Conservation (phyloP, 306 rosid species). For the Prunus campanulata region DNA sequence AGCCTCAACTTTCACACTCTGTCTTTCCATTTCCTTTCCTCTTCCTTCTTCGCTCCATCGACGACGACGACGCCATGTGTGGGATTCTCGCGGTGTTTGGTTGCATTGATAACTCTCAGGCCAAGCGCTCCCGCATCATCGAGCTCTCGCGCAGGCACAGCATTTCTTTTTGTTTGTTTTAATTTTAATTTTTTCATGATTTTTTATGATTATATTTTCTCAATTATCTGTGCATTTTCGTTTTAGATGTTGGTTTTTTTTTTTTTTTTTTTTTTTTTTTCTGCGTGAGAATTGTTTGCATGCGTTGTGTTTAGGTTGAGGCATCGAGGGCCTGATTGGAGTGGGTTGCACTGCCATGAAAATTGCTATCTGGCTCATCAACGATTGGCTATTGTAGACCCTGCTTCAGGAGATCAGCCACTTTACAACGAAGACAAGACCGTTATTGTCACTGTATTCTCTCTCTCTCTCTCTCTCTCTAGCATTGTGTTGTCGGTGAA, state of each 20-base stretch:
- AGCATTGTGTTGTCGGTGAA: background rate
- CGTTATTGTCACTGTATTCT: slow-evolving; percentile 65
- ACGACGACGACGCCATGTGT: slow-evolving; percentile 58
- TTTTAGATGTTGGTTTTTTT: background rate
- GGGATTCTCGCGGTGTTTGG: slow-evolving; percentile 94
- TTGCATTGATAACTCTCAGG: slow-evolving; percentile 70
- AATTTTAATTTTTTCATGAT: background rate
- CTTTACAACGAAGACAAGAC: slow-evolving; percentile 87
- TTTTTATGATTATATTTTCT: background rate
- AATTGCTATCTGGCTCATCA: slow-evolving; percentile 91
- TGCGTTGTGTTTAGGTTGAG: slow-evolving; percentile 43
- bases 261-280: background rate
- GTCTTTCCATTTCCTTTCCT: background rate
- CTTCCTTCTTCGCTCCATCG: background rate
- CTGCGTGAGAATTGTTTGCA: background rate
- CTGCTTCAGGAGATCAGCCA: slow-evolving; percentile 96
- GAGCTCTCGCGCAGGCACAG: slow-evolving; percentile 79
- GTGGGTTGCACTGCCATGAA: slow-evolving; percentile 83
- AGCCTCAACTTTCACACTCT: slow-evolving; percentile 15
- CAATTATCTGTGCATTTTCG: background rate
- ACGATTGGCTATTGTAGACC: slow-evolving; percentile 86
- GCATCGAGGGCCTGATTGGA: slow-evolving; percentile 99
- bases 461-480: background rate
- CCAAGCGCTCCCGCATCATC: slow-evolving; percentile 83
- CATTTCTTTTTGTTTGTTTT: background rate